Evolutionary conservation across 179 eudicot genomes (phyloP).

Genomic region (Nepenthes alata): DNA sequence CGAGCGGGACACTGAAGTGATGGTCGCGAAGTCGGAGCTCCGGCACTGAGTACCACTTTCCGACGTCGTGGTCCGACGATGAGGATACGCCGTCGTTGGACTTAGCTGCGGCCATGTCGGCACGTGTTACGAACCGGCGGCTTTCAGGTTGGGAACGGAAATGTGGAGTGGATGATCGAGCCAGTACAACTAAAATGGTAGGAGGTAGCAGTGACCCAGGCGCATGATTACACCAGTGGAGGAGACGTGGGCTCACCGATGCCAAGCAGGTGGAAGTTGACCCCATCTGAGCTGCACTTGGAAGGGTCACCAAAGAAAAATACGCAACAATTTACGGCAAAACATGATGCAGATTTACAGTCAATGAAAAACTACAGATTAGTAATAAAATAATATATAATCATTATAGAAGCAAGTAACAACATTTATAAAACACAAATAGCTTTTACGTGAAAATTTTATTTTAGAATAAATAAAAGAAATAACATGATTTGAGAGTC

Average conservation of each 20-base stretch:
- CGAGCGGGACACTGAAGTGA: conserved; percentile 76
- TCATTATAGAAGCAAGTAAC: too few species aligned
- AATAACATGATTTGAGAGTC: too few species aligned
- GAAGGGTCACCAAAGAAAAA: not conserved
- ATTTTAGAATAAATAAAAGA: too few species aligned
- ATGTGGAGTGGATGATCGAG: not conserved
- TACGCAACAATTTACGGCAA: too few species aligned
- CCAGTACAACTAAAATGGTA: not conserved
- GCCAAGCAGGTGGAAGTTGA: conserved; percentile 5
- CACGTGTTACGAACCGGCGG: conserved; percentile 9
- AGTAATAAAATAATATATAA: too few species aligned
- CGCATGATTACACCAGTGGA: not conserved
- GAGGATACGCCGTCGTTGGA: conserved; percentile 4
- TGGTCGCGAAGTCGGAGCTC: conserved; percentile 88
- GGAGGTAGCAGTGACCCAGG: conserved; percentile 1
- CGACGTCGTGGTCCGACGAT: conserved; percentile 29
- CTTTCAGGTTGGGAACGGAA: conserved; percentile 5
- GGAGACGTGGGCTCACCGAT: not conserved
- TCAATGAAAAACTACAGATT: too few species aligned
- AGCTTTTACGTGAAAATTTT: too few species aligned
- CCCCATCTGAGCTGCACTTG: not conserved
- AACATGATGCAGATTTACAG: too few species aligned
- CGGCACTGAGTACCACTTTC: conserved; percentile 78
- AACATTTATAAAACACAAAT: too few species aligned
- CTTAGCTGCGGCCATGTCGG: conserved; percentile 6